Evolutionary conservation across 345 rosid genomes (phyloP), one percentile per base, ranked within the genome.

Genomic region (Rubroshorea leprosula): DNA sequence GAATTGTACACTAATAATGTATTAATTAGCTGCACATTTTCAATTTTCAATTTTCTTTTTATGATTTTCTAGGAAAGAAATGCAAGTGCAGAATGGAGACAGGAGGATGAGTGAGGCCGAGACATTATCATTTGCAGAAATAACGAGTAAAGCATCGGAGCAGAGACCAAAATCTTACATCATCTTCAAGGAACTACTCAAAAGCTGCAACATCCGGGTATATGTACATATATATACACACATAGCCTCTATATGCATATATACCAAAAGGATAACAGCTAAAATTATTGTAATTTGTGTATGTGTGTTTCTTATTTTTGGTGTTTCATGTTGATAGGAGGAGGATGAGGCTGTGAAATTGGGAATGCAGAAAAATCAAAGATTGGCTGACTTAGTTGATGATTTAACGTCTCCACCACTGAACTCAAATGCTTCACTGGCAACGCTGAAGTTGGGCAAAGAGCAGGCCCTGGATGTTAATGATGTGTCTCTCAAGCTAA

Each of bases 131-230:
- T 52, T 47, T 46, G 62, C 31, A 51, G 64, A 52, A 58, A 55
- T 13, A 18, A 35, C 66, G 49, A 35, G 54, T 31, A 54, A 49
- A 58, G 72, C 17, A 55, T 53, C 66, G 12, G 51, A 55, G 24
- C 59, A 62, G 48, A 31, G 51, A 45, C 68, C 69, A 59, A 57
- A 59, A 18, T 60, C 72, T 71, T 73, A 63, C 67, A 71, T 81
- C 66, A 74, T 72, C 77, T 79, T 81, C 76, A 69, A 62, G 29
- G 83, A 70, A 55, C 64, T 79, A 44, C 76, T 79, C 64, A 65
- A 69, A 43, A 75, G 56, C 71, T 60, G 71, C 77, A 23, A 9
- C 3, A 48, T 59, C 39, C 49, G 5, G 5, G 68, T 64, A 58
- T 38, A 39, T 5, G 13, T 26, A 35, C 41, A 2, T 35, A 3